These are phyloP conservation scores for Taphrina populina DNA, from an alignment of 1,139 yeast genomes.

Conservation along the genomic window DNA sequence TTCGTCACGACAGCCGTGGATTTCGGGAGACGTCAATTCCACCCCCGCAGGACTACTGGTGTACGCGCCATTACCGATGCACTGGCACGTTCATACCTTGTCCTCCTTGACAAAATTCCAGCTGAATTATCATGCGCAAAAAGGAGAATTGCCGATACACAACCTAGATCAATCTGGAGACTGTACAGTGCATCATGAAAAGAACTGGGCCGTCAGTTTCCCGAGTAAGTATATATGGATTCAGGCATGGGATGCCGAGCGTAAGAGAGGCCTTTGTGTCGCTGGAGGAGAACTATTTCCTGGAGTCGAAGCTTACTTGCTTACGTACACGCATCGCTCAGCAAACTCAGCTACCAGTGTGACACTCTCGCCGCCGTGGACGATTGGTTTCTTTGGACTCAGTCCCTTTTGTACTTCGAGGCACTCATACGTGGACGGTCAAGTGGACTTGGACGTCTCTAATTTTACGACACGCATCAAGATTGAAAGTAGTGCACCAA, in stretches of 20 bases:
- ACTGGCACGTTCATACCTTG: conserved; percentile 32
- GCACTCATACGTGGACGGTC: not conserved
- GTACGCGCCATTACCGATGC: conserved; percentile 24
- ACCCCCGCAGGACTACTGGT: conserved; percentile 30
- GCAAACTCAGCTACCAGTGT: not conserved
- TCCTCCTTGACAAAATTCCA: not conserved
- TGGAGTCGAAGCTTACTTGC: conserved; percentile 23
- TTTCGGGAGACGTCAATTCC: not conserved
- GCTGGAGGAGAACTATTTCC: conserved; percentile 29
- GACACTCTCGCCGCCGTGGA: conserved; percentile 28
- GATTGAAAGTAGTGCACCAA: conserved; percentile 1
- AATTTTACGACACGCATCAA: conserved; percentile 5
- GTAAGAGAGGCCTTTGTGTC: conserved; percentile 14
- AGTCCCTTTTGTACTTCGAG: conserved; percentile 6
- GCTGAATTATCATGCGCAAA: not conserved
- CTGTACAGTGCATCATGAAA: conserved; percentile 20
- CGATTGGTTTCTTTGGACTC: conserved; percentile 14
- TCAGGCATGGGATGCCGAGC: conserved; percentile 20
- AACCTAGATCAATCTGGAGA: not conserved
- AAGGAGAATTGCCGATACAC: conserved; percentile 1
- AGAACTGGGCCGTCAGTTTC: conserved; percentile 29
- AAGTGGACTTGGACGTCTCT: conserved; percentile 6
- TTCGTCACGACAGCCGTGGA: conserved; percentile 16
- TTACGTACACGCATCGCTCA: conserved; percentile 13
- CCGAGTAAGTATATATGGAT: conserved; percentile 27